Evolutionary conservation across 2,329 filamentous ascomycete genomes (phyloP), one percentile per base, ranked within the genome.

Genomic region (Pleomassaria siparia): DNA sequence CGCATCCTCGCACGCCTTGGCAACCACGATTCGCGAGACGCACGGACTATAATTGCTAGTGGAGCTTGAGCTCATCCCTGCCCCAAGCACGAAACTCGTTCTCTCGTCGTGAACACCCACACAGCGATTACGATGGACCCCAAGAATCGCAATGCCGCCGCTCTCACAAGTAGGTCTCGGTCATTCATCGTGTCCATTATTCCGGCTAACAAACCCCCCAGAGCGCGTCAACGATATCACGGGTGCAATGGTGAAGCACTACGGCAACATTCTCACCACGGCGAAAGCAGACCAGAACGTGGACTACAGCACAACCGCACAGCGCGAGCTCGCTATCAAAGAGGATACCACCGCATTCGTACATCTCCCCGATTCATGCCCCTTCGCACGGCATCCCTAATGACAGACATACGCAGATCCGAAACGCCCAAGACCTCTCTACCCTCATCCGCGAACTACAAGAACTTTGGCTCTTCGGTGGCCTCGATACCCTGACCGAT

Each of bases 391-490:
- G 18, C 20, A 18, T 43, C 20, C 26, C 33, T 15, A 13, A 20
- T 24, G 44, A 25, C 16, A 24, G 12, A 42, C 2, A 21, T 26
- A 22, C 56, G 13, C 40, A 62, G 82, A 78, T 85, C 53, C 79
- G 80, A 47, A 78, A 81, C 1, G 79, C 80, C 12, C 83, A 87
- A 69, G 83, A 86, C 45, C 73, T 85, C 10, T 75, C 84, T 48
- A 76, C 77, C 11, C 65, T 87, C 12, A 83, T 81, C 21, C 78
- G 84, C 18, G 76, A 79, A 21, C 73, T 87, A 69, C 85, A 87
- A 62, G 84, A 87, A 61, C 74, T 82, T 18, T 87, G 84, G 84
- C 72, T 86, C 5, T 86, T 85, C 57, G 84, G 84, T 2, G 80
- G 81, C 47, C 73, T 87, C 35, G 77, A 85, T 47, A 84, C 81